These are phyloP conservation scores for Aspergillus pseudotamarii DNA, from an alignment of 2,329 filamentous ascomycete genomes.

Conservation along the genomic window DNA sequence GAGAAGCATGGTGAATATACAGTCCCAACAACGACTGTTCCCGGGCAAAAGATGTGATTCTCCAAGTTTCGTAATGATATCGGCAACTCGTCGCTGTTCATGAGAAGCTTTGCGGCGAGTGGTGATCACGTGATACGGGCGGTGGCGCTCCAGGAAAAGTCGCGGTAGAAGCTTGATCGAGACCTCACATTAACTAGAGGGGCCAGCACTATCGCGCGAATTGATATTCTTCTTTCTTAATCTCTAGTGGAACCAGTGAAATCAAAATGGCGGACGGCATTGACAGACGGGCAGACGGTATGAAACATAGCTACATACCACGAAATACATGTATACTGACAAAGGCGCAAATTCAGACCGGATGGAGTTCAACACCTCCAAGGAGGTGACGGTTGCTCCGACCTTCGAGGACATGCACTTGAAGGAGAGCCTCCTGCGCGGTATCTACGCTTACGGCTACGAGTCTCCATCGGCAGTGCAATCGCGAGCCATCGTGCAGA, in stretches of 20 bases:
- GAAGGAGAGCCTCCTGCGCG: conserved; percentile 95
- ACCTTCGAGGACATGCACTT: conserved; percentile 96
- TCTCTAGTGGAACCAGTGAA: conserved; percentile 10
- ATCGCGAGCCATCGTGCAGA: conserved; percentile 96
- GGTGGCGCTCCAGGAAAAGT: conserved; percentile 28
- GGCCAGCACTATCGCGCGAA: conserved; percentile 9
- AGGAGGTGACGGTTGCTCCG: conserved; percentile 90
- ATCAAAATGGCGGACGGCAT: conserved; percentile 85
- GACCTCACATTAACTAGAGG: conserved; percentile 3
- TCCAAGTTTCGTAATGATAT: not conserved
- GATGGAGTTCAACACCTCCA: conserved; percentile 98
- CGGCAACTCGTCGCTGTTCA: conserved; percentile 14
- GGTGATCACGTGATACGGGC: conserved; percentile 26
- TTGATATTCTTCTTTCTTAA: conserved; percentile 16
- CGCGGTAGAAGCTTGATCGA: conserved; percentile 17
- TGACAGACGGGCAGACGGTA: conserved; percentile 82
- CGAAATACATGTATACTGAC: conserved; percentile 28
- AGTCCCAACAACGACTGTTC: not conserved
- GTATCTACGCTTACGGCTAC: conserved; percentile 98
- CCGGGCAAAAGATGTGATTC: conserved; percentile 2
- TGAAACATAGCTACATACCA: conserved; percentile 13
- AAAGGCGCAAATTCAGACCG: conserved; percentile 60
- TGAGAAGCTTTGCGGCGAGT: conserved; percentile 30
- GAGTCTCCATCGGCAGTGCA: conserved; percentile 97
- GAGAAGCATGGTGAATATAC: conserved; percentile 65